phyloP scores from a whole-genome alignment of 768 basidiomycete genomes.

The Calocera cornea region DNA sequence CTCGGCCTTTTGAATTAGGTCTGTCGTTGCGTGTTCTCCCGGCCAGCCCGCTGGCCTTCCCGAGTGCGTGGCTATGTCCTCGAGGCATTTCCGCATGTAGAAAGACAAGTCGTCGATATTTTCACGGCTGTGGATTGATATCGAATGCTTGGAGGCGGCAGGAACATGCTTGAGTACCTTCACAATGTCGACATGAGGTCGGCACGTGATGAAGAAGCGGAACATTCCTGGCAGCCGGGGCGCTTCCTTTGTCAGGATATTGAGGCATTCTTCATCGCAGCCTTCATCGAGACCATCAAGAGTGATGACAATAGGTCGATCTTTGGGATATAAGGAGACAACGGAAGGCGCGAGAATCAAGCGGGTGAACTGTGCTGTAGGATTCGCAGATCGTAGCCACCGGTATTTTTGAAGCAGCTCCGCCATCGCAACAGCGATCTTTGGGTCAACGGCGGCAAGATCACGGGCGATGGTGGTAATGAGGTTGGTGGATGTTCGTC shows the following conservation, averaged over 20 bases:
- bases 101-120: background rate
- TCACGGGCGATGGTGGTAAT: constrained; percentile 26
- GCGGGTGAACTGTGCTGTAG: constrained; percentile 16
- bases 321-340: background rate
- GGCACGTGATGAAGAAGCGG: constrained; percentile 26
- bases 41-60: background rate
- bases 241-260: background rate
- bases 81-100: background rate
- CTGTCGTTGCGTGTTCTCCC: too few species aligned
- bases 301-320: constrained; percentile 20
- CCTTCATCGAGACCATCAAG: constrained; percentile 29
- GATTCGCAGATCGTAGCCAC: constrained; percentile 5
- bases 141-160: background rate
- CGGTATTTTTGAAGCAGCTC: constrained; percentile 2
- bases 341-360: constrained; percentile 13
- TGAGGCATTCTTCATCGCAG: background rate
- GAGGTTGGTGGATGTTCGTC: constrained; percentile 17
- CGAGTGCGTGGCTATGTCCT: background rate
- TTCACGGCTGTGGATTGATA: background rate
- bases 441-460: constrained; percentile 16
- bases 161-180: background rate
- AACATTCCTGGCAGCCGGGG: constrained; percentile 3
- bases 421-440: background rate
- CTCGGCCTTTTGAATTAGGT: background rate
- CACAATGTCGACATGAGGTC: constrained; percentile 10